phyloP scores from a whole-genome alignment of 2,329 filamentous ascomycete species.

The Paraphaeosphaeria sporulosa region DNA sequence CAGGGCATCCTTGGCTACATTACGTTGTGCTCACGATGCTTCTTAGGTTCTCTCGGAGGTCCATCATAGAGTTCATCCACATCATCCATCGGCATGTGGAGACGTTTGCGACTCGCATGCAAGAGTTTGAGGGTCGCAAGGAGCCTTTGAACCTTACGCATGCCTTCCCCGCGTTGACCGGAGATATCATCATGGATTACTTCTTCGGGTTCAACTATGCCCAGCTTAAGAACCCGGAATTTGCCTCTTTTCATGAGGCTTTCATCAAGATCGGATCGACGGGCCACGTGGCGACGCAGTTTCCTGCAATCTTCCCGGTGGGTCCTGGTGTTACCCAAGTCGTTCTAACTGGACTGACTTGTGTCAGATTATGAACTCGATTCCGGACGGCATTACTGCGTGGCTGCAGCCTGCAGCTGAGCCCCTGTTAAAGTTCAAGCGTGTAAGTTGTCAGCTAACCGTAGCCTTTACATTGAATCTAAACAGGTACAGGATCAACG shows the following conservation, averaged over 20 bases:
- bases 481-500: slow-evolving; percentile 29
- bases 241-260: slow-evolving; percentile 44
- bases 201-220: slow-evolving; percentile 47
- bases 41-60: slow-evolving; percentile 46
- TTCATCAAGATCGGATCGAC: slow-evolving; percentile 42
- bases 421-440: slow-evolving; percentile 40
- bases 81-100: slow-evolving; percentile 47
- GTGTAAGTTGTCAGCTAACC: slow-evolving; percentile 22
- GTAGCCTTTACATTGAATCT: not conserved
- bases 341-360: not conserved
- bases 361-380: slow-evolving; percentile 40
- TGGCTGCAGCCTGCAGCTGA: slow-evolving; percentile 43
- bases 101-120: slow-evolving; percentile 38
- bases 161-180: slow-evolving; percentile 52
- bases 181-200: slow-evolving; percentile 57
- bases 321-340: slow-evolving; percentile 5
- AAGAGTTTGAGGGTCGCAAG: slow-evolving; percentile 39
- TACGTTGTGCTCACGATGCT: slow-evolving; percentile 15
- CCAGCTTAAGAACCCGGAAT: slow-evolving; percentile 43
- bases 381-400: slow-evolving; percentile 39
- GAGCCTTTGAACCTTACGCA: slow-evolving; percentile 40
- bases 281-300: slow-evolving; percentile 43
- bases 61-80: slow-evolving; percentile 44
- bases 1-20: not conserved
- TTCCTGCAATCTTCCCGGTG: slow-evolving; percentile 41